Base-by-base conservation (phyloP, 805 yeast genomes). In the Yamadazyma tumulicola region DNA sequence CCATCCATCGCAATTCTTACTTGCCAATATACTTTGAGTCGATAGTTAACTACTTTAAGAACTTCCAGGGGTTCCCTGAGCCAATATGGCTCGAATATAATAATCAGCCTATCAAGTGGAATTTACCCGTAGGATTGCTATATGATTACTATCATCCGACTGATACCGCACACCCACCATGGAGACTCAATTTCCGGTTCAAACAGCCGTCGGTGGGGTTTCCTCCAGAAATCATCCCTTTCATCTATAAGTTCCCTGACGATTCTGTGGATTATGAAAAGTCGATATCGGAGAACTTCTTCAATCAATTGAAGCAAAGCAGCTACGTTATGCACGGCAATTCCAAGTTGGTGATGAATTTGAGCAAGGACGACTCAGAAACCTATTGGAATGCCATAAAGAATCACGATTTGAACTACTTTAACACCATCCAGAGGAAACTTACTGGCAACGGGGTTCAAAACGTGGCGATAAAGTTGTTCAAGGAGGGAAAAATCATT, bases 221-320 rank as follows among this genome's bases (percentile, higher is more conserved):
- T 36, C 71, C 71, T 2, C n/a, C 31, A 1, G 53, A 51, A 4
- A 21, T 49, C 14, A 50, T 65, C 6, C 70, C 70, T 4, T 57
- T 59, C 32, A 35, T 42, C 2, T 41, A 45, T 36, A 32, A 23
- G 13, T 25, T 31, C 5, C 37, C 37, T n/a, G 40, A 25, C 3
- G 47, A 41, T 12, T 24, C 32, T 3, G 33, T 49, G 3, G 49
- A 54, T 36, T 62, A 61, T 43, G 40, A 47, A 22, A 41, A 48
- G 16, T 51, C 67, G 9, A 44, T 77, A 38, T 67, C 58, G 29
- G 73, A 69, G 32, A 69, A 75, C 32, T 80, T 93, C 81, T 61
- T 79, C 41, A 88, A 91, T 52, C 87, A 79, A 39, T 60, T 87
- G 52, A 91, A 93, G 49, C 97, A 91, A 51, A 74, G 87, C 4